These are phyloP conservation scores for Salix exigua DNA, from an alignment of 345 rosid species.

Conservation along the genomic window DNA sequence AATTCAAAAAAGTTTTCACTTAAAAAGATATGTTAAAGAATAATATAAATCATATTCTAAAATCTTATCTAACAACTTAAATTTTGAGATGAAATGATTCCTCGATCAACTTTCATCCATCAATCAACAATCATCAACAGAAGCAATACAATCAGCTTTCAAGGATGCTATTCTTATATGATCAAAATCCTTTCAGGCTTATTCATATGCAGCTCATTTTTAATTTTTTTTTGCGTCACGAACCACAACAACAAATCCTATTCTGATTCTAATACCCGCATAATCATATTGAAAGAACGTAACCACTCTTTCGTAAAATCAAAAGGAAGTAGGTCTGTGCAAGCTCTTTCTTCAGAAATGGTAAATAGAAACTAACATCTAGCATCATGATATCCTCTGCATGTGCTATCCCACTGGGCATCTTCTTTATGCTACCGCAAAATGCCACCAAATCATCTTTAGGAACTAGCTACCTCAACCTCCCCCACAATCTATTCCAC, in stretches of 20 bases:
- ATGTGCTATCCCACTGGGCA: not conserved
- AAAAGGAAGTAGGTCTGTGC: not conserved
- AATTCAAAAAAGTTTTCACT: too few relatives aligned
- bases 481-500: conserved; percentile 13
- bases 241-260: not conserved
- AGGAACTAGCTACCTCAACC: conserved; percentile 18
- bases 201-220: not conserved
- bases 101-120: too few relatives aligned
- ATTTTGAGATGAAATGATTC: too few relatives aligned
- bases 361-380: not conserved
- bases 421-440: not conserved
- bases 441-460: conserved; percentile 15
- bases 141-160: not conserved
- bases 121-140: not conserved
- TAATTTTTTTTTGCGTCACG: not conserved
- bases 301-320: not conserved
- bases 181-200: too few relatives aligned
- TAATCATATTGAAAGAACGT: not conserved
- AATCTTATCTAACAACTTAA: too few relatives aligned
- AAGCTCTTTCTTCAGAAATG: not conserved
- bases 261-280: not conserved
- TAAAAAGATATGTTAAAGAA: too few relatives aligned
- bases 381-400: not conserved
- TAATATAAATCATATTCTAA: too few relatives aligned
- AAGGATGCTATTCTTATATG: not conserved